Base-by-base conservation (phyloP, 2,329 filamentous ascomycete genomes). In the Malbranchea zuffiana region DNA sequence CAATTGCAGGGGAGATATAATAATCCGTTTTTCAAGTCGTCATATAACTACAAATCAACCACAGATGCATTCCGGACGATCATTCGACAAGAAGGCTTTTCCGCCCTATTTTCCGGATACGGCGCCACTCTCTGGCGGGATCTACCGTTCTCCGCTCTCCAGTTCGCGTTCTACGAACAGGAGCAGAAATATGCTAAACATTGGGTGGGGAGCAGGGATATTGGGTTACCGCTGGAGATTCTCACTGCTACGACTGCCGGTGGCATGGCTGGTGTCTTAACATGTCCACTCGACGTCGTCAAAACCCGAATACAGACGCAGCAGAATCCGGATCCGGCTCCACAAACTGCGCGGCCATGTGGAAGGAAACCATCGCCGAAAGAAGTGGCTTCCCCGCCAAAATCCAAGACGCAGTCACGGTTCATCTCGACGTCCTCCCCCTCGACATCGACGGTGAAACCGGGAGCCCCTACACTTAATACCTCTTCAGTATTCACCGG, bases 131-230 rank as follows among this genome's bases (percentile, higher is more conserved):
- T 98, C 3, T 90, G 83, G 63, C 81, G 90, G 41, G 90, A 98
- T 52, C 71, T 98, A 15, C 90, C 90, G 1, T 98, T 95, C 56
- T 96, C 88, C 0, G 90, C 90, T 1, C 65, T 98, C 7, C 90
- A 98, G 55, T 96, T 98, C 61, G 88, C 92, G 52, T 95, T 98
- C 57, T 98, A 94, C 67, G 90, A 98, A 60, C 84, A 96, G 59
- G 87, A 87, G 55, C 83, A 87, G 51, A 75, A 71, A 30, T 74
- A 84, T 70, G 87, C 90, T 1, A 81, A 81, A 52, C 60, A 75
- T 36, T 92, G 81, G 70, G 78, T 82, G 53, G 75, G 80, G 21
- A 81, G 78, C 44, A 74, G 80, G 40, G 84, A 95, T 41, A 92
- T 98, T 36, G 90, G 90, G 1, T 62, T 92, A 21, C 71, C 78